Base-by-base conservation (phyloP, 352 stramenopile species). In the Pythium chondricola region DNA sequence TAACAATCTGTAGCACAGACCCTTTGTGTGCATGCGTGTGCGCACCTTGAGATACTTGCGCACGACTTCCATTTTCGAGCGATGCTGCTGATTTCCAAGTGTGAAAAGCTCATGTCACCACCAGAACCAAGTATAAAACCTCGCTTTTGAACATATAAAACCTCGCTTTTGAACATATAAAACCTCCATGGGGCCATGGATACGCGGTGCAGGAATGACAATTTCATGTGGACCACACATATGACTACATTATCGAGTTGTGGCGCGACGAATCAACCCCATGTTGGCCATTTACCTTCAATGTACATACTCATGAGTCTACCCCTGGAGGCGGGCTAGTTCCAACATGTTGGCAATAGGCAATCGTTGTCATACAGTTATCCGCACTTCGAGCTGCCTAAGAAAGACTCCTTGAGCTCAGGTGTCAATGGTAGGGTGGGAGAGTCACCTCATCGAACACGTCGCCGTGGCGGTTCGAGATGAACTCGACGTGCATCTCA, bases 41-140 rank as follows among this genome's bases (percentile, higher is more conserved):
- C 46, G 33, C 27, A 88, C 71, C 72, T 91, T 91, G 25, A 91
- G 63, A 52, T 87, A 86, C 48, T 78, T 78, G 61, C 80, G 80
- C 50, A 88, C 83, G 41, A 74, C 76, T 67, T 91, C 80, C 80
- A 91, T 45, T 25, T 24, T 8, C 8, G 26, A 3, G 6, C 16
- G 39, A 44, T 43, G 24, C 35, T 31, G 18, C 30, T 27, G 43
- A 36, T 48, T 16, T 36, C n/a, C 24, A 51, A 21, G 25, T 22
- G 41, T 50, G 30, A 30, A 33, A 38, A 49, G 49, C 29, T 13
- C 29, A 33, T 13, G 29, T 33, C 39, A 62, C 54, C 54, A 62
- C 54, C 54, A 62, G 47, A 62, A 62, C 18, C 38, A 24, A 4
- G 16, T 29, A 44, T 46, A 55, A 55, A 54, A 48, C 52, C 52